phyloP scores from a whole-genome alignment of 1,139 yeast species.

The Diutina mesorugosa region DNA sequence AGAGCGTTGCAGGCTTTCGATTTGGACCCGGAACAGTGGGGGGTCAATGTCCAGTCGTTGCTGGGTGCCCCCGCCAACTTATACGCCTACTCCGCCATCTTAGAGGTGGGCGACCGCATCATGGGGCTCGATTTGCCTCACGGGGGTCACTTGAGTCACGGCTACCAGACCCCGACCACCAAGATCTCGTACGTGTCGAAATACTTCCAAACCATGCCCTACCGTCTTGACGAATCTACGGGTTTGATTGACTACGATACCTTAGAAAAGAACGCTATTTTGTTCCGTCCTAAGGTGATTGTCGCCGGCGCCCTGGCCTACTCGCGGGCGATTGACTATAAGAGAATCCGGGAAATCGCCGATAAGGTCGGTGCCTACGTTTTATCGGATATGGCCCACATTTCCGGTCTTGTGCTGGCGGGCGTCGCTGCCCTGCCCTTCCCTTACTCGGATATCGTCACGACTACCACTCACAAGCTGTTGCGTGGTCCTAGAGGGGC shows the following conservation, averaged over 20 bases:
- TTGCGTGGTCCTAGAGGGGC: slow-evolving; percentile 99
- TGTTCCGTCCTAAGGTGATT: slow-evolving; percentile 89
- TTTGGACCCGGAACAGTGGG: slow-evolving; percentile 79
- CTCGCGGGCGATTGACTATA: slow-evolving; percentile 89
- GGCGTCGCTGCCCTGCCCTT: slow-evolving; percentile 95
- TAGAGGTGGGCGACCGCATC: slow-evolving; percentile 89
- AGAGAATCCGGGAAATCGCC: slow-evolving; percentile 92
- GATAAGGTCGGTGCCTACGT: slow-evolving; percentile 94
- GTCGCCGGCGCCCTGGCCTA: slow-evolving; percentile 98
- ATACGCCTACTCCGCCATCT: slow-evolving; percentile 88
- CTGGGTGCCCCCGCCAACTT: slow-evolving; percentile 97
- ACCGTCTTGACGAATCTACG: slow-evolving; percentile 81
- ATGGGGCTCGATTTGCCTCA: slow-evolving; percentile 98
- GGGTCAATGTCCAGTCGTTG: slow-evolving; percentile 92
- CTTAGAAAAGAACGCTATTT: slow-evolving; percentile 77
- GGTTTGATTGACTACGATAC: slow-evolving; percentile 93
- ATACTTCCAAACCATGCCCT: slow-evolving; percentile 97
- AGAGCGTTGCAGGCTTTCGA: slow-evolving; percentile 86
- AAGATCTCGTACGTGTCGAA: slow-evolving; percentile 94
- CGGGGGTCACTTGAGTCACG: slow-evolving; percentile 97
- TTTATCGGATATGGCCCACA: slow-evolving; percentile 97
- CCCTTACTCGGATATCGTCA: slow-evolving; percentile 91
- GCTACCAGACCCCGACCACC: slow-evolving; percentile 92
- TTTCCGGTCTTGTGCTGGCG: slow-evolving; percentile 91
- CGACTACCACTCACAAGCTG: slow-evolving; percentile 97